A percentile compares a stretch with the other conserved stretches of the same genome.
Conservation (phyloP, 2,329 filamentous ascomycete genomes). For the Nigrospora oryzae region DNA sequence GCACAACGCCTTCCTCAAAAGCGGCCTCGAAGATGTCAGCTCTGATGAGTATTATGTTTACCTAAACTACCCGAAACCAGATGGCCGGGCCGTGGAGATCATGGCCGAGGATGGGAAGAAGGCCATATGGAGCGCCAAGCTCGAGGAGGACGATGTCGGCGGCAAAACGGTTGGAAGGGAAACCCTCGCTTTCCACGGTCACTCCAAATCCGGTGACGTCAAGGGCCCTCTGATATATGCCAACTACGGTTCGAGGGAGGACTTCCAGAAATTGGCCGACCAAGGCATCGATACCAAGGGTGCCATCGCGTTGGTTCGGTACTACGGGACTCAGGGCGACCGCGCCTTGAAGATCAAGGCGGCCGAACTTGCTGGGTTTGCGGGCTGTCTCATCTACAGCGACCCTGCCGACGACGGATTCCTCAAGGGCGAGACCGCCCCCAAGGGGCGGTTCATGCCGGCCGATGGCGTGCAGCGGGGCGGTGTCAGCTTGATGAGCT, state of each 20-base stretch:
- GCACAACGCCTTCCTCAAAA: slow-evolving; percentile 63
- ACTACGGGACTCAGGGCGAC: slow-evolving; percentile 67
- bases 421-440: slow-evolving; percentile 60
- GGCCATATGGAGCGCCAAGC: slow-evolving; percentile 64
- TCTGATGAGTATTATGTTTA: slow-evolving; percentile 82
- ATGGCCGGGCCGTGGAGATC: slow-evolving; percentile 74
- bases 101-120: slow-evolving; percentile 56
- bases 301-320: slow-evolving; percentile 75
- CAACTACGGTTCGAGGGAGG: slow-evolving; percentile 80
- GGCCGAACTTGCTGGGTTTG: slow-evolving; percentile 78
- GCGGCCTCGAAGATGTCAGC: slow-evolving; percentile 65
- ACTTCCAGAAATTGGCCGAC: slow-evolving; percentile 67
- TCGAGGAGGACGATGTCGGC: slow-evolving; percentile 75
- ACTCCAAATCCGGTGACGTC: slow-evolving; percentile 80
- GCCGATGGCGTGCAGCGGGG: slow-evolving; percentile 76
- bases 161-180: slow-evolving; percentile 55
- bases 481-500: slow-evolving; percentile 70
- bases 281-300: slow-evolving; percentile 67
- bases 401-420: slow-evolving; percentile 84
- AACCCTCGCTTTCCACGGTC: slow-evolving; percentile 77
- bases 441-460: slow-evolving; percentile 73
- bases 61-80: slow-evolving; percentile 77
- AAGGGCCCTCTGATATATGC: slow-evolving; percentile 83
- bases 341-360: slow-evolving; percentile 79
- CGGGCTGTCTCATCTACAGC: slow-evolving; percentile 84